Conservation (phyloP, 2,329 filamentous ascomycete species). For the Beauveria bassiana region DNA sequence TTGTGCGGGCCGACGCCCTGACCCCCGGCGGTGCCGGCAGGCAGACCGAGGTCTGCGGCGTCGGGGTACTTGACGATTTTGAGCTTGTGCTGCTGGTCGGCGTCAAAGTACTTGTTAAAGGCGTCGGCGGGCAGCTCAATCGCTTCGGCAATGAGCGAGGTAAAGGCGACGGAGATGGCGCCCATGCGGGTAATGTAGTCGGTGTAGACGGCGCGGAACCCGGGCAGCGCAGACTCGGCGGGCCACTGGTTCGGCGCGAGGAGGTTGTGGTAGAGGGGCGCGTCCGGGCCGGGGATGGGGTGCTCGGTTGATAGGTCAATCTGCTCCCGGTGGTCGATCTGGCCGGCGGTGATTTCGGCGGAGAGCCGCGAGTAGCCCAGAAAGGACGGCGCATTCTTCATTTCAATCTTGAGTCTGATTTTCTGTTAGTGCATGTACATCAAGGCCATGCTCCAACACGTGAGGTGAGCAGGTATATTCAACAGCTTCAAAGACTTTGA, state of each 20-base stretch:
- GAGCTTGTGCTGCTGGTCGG: constrained; percentile 72
- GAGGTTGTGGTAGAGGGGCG: constrained; percentile 67
- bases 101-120: constrained; percentile 73
- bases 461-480: too few relatives aligned
- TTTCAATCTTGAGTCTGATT: constrained; percentile 55
- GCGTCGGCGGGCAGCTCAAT: constrained; percentile 61
- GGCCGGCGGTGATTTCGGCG: constrained; percentile 65
- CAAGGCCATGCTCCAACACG: neutral
- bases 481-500: too few relatives aligned
- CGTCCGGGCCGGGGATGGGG: constrained; percentile 49
- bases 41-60: constrained; percentile 45
- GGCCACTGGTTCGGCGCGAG: constrained; percentile 79
- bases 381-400: constrained; percentile 67
- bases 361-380: constrained; percentile 60
- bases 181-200: constrained; percentile 75
- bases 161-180: constrained; percentile 64
- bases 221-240: constrained; percentile 49
- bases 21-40: constrained; percentile 28
- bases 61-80: constrained; percentile 88
- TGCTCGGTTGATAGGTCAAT: constrained; percentile 81
- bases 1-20: constrained; percentile 74
- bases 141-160: constrained; percentile 75
- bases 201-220: constrained; percentile 60
- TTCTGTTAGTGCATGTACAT: neutral
- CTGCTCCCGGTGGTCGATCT: constrained; percentile 75